phyloP scores from a whole-genome alignment of 2,329 filamentous ascomycete genomes.

The Geosmithia morbida region DNA sequence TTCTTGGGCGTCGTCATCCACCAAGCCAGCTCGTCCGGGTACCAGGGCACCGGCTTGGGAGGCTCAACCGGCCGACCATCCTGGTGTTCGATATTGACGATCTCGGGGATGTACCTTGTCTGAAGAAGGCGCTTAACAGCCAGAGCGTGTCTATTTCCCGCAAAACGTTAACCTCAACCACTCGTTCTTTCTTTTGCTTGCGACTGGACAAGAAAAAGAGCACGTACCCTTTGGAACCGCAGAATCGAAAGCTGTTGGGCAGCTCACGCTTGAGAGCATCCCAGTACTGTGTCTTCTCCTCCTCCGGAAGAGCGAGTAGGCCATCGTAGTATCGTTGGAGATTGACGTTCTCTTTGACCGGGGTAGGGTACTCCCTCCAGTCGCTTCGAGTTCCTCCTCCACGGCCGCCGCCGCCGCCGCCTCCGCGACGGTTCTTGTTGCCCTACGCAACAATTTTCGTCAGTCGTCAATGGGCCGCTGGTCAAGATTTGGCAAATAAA shows the following conservation, averaged over 20 bases:
- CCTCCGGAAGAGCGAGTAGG: conserved; percentile 59
- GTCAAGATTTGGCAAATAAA: neutral
- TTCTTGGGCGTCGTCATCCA: conserved; percentile 98
- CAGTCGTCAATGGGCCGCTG: neutral
- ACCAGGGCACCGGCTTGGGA: conserved; percentile 75
- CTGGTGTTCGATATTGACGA: conserved; percentile 66
- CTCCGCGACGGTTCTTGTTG: conserved; percentile 18
- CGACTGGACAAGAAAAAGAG: neutral
- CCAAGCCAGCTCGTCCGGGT: conserved; percentile 90
- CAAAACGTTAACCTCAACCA: conserved; percentile 3
- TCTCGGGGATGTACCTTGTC: conserved; percentile 80
- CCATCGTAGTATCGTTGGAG: conserved; percentile 80
- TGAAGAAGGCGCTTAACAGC: conserved; percentile 81
- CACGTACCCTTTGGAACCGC: conserved; percentile 73
- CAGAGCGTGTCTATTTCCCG: conserved; percentile 58
- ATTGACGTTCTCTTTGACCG: conserved; percentile 68
- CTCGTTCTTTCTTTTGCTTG: neutral
- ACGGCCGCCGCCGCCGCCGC: conserved; percentile 15
- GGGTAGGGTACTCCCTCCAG: conserved; percentile 20
- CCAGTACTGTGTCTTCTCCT: conserved; percentile 77
- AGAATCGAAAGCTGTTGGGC: conserved; percentile 96
- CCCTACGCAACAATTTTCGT: conserved; percentile 10
- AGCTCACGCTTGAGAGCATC: conserved; percentile 66
- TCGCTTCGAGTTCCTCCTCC: conserved; percentile 7
- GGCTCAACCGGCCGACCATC: conserved; percentile 74